Conservation (phyloP, 805 yeast genomes). For the Saccharomycopsis fodiens region DNA sequence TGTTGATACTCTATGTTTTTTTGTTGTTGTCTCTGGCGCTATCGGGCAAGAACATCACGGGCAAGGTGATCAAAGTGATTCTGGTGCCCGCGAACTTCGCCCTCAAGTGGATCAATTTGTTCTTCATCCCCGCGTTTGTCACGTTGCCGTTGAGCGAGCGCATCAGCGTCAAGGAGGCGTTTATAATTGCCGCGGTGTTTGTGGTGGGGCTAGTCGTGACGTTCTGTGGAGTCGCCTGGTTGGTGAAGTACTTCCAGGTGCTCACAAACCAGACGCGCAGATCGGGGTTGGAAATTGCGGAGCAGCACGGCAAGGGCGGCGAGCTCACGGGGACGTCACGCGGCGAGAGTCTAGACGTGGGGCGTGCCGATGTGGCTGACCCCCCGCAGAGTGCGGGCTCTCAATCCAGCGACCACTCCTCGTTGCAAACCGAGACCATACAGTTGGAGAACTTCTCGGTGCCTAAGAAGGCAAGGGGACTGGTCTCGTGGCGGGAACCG, state of each 20-base stretch:
- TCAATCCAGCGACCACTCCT: no score
- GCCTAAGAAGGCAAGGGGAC: neutral
- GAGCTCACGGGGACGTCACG: slow-evolving; percentile 12
- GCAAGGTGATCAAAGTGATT: slow-evolving; percentile 27
- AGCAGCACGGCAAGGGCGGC: slow-evolving; percentile 15
- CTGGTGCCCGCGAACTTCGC: slow-evolving; percentile 64
- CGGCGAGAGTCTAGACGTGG: no score
- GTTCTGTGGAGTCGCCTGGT: slow-evolving; percentile 41
- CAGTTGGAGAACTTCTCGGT: neutral
- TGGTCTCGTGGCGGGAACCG: neutral
- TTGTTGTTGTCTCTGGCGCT: slow-evolving; percentile 33
- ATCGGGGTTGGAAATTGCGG: slow-evolving; percentile 25
- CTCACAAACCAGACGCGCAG: slow-evolving; percentile 22
- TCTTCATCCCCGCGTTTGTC: slow-evolving; percentile 72
- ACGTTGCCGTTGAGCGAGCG: slow-evolving; percentile 61
- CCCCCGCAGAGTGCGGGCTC: no score
- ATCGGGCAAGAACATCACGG: slow-evolving; percentile 30
- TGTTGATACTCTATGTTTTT: slow-evolving; percentile 49
- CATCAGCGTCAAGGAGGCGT: slow-evolving; percentile 59
- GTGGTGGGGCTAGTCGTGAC: slow-evolving; percentile 54
- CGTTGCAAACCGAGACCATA: neutral
- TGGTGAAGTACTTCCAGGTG: slow-evolving; percentile 36
- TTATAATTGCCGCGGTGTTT: slow-evolving; percentile 69
- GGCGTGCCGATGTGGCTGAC: neutral
- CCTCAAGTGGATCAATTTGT: slow-evolving; percentile 69